Conservation (phyloP, 257 asterid species). For the Solanum habrochaites region DNA sequence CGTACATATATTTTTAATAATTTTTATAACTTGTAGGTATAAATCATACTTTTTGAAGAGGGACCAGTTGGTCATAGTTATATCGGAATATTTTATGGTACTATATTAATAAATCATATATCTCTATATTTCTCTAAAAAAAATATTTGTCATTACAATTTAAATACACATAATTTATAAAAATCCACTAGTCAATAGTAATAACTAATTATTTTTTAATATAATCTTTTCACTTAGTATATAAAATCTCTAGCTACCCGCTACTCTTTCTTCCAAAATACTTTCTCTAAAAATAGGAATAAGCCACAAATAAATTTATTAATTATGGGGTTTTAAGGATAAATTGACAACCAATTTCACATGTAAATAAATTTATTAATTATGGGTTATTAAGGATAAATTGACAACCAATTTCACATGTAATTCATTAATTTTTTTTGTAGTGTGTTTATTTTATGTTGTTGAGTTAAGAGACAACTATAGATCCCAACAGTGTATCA, state of each 20-base stretch:
- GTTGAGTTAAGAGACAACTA: background rate
- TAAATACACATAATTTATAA: too few species aligned
- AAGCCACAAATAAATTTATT: too few species aligned
- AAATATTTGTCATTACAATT: too few species aligned
- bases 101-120: too few species aligned
- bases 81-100: too few species aligned
- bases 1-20: too few species aligned
- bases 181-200: too few species aligned
- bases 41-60: background rate
- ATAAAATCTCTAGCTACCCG: background rate
- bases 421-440: background rate
- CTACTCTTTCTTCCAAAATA: background rate
- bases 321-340: too few species aligned
- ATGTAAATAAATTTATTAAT: background rate
- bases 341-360: too few species aligned
- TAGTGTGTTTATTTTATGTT: background rate
- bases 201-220: too few species aligned
- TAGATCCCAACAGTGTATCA: background rate
- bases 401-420: background rate
- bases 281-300: background rate
- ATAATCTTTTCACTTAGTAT: background rate
- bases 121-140: too few species aligned
- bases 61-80: background rate
- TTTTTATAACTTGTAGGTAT: too few species aligned
- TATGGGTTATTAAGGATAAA: background rate